A percentile compares a stretch with the other conserved stretches of the same genome.
These are phyloP conservation scores for Aspergillus tanneri DNA, from an alignment of 2,329 filamentous ascomycete genomes.

Conservation along the genomic window DNA sequence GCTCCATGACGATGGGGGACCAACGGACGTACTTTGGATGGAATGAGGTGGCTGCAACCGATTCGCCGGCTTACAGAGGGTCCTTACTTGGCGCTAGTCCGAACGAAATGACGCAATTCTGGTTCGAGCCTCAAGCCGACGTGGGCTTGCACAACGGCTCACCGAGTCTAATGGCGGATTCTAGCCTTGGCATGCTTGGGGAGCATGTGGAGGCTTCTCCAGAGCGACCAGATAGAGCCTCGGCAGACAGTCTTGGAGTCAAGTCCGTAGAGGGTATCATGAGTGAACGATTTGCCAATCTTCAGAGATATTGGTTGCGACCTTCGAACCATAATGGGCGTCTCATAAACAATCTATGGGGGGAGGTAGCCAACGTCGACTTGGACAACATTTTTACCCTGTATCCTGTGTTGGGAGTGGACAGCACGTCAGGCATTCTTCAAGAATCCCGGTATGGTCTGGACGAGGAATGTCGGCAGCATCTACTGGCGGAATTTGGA, in stretches of 20 bases:
- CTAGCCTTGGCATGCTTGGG: constrained; percentile 24
- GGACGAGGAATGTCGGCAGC: constrained; percentile 44
- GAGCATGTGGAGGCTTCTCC: constrained; percentile 24
- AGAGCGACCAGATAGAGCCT: constrained; percentile 25
- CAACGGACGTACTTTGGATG: constrained; percentile 34
- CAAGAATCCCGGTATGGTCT: constrained; percentile 39
- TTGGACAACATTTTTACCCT: constrained; percentile 44
- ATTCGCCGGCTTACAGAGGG: constrained; percentile 23
- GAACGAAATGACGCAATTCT: constrained; percentile 38
- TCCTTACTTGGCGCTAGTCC: constrained; percentile 27
- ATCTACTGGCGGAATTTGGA: constrained; percentile 41
- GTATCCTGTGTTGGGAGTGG: constrained; percentile 21
- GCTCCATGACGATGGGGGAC: constrained; percentile 30
- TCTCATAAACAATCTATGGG: constrained; percentile 45
- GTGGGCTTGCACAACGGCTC: constrained; percentile 30
- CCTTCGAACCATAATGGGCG: constrained; percentile 39
- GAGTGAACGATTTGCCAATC: constrained; percentile 43
- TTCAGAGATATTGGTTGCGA: constrained; percentile 45
- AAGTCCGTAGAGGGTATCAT: constrained; percentile 30
- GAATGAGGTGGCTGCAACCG: constrained; percentile 27
- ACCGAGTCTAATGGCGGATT: constrained; percentile 29
- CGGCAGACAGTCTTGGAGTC: constrained; percentile 22
- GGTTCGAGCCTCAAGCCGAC: constrained; percentile 38
- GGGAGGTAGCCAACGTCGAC: constrained; percentile 36
- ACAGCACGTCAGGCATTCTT: constrained; percentile 20